Evolutionary conservation across 2,329 filamentous ascomycete genomes (phyloP), one percentile per base, ranked within the genome.

Genomic region (Gnomoniopsis sp.): DNA sequence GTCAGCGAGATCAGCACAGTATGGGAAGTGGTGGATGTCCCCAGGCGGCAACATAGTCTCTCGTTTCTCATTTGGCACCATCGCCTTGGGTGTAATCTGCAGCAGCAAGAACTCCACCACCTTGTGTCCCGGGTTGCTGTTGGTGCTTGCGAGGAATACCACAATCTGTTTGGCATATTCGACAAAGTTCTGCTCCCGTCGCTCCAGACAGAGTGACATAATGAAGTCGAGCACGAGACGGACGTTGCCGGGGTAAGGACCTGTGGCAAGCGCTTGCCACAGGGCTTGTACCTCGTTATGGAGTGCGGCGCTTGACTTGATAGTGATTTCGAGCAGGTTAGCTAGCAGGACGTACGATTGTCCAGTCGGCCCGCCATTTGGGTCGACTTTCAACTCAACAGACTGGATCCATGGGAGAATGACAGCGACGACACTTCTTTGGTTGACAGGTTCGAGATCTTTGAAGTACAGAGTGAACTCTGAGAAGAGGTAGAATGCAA

Each of bases 111-210:
- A 97, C 64, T 99, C 95, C 12, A 99, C 88, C 3, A 99, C 93
- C 68, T 96, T 96, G 50, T 90, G 88, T 0, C 93, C 93, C 2
- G 93, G 70, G 74, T 89, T 68, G 83, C 77, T 83, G 63, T 78
- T 81, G 0, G 82, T 96, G 64, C 91, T 95, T 0, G 95, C 96
- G 6, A 99, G 74, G 71, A 97, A 98, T 0, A 99, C 96, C 17
- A 98, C 92, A 54, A 99, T 95, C 72, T 99, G 95, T 76, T 98
- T 99, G 6, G 93, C 93, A 69, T 96, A 96, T 66, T 97, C 91
- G 57, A 99, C 93, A 72, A 97, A 99, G 67, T 97, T 98, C 68
- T 99, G 95, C 71, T 99, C 96, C 51, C 93, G 87, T 34, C 93
- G 87, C 68, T 99, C 95, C 12, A 99, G 78, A 66, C 95, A 99